Evolutionary conservation across 179 eudicot genomes (phyloP).

Genomic region (Pouteria campechiana): DNA sequence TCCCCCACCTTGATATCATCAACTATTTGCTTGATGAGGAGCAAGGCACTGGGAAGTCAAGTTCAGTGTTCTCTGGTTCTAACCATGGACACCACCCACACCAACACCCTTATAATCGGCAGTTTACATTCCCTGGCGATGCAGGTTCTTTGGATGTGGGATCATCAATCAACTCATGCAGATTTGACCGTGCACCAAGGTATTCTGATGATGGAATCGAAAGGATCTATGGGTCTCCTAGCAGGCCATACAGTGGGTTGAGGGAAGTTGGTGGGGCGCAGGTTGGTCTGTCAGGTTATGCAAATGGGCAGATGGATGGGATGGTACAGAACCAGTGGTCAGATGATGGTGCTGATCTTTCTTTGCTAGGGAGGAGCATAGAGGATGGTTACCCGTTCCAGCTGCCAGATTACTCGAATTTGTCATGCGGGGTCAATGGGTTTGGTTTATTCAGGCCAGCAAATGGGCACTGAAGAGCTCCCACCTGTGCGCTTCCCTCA

Average conservation of each 20-base stretch:
- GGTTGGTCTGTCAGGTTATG: conserved; percentile 23
- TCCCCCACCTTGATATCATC: conserved; percentile 95
- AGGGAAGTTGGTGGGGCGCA: conserved; percentile 48
- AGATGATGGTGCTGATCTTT: conserved; percentile 39
- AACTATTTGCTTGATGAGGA: conserved; percentile 89
- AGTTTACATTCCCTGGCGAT: conserved; percentile 40
- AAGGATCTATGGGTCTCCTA: conserved; percentile 33
- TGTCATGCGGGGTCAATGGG: conserved; percentile 43
- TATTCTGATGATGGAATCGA: conserved; percentile 45
- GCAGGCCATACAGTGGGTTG: conserved; percentile 26
- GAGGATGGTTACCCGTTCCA: conserved; percentile 46
- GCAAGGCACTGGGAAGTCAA: conserved; percentile 22
- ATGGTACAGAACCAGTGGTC: conserved; percentile 57
- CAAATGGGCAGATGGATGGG: conserved; percentile 53
- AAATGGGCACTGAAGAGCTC: conserved; percentile 43
- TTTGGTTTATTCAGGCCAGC: conserved; percentile 60
- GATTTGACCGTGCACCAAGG: conserved; percentile 48
- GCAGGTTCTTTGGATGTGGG: conserved; percentile 25
- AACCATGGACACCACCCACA: conserved; percentile 29
- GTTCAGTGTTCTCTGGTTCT: conserved; percentile 13
- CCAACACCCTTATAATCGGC: no score
- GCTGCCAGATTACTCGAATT: conserved; percentile 43
- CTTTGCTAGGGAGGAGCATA: conserved; percentile 26
- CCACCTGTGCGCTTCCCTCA: background rate
- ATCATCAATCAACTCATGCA: conserved; percentile 39